Evolutionary conservation across 495 filamentous ascomycete species (phyloP).

Genomic region (Aspergillus hancockii): DNA sequence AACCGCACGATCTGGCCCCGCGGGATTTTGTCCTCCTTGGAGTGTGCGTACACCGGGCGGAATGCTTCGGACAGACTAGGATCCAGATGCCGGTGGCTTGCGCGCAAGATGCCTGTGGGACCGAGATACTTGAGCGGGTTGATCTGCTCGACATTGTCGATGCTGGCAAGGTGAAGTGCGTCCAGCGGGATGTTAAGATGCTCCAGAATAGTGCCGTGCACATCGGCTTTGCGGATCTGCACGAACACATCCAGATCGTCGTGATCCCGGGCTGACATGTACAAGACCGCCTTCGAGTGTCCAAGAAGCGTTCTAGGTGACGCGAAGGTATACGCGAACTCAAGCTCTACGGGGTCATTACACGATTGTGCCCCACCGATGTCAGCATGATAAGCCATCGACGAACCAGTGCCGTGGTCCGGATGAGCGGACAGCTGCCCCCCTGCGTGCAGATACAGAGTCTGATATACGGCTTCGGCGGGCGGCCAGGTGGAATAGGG

Average conservation of each 20-base stretch:
- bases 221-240: conserved; percentile 7
- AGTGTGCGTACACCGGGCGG: too few relatives aligned
- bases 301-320: conserved; percentile 2
- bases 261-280: not conserved
- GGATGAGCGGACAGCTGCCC: not conserved
- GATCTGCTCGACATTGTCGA: not conserved
- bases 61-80: too few relatives aligned
- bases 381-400: not conserved
- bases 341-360: conserved; percentile 5
- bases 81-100: not conserved
- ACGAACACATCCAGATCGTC: conserved; percentile 19
- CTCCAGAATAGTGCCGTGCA: not conserved
- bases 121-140: conserved; percentile 7
- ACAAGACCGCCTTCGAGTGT: not conserved
- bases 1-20: conserved; percentile 22
- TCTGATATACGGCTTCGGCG: not conserved
- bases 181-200: not conserved
- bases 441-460: not conserved
- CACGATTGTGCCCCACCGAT: not conserved
- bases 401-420: not conserved
- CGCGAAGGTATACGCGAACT: not conserved
- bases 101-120: conserved; percentile 12
- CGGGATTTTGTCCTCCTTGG: conserved; percentile 21
- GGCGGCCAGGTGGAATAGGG: not conserved
- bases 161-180: not conserved